These are phyloP conservation scores for Hyparrhenia diplandra DNA, from an alignment of 176 grass and related monocot genomes.

Conservation along the genomic window DNA sequence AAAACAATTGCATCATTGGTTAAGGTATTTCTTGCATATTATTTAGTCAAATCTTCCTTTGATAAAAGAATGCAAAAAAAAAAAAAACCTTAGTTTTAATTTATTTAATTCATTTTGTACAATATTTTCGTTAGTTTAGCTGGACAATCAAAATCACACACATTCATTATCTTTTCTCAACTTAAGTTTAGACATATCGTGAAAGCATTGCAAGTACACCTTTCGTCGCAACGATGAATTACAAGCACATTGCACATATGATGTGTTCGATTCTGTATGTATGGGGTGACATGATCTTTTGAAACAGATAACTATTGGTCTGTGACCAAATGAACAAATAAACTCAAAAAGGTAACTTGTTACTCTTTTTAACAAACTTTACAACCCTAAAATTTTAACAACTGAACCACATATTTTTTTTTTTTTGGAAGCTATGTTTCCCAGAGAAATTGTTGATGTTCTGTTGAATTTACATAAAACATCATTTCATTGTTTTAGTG, in stretches of 20 bases:
- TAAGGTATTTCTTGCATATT: conserved; percentile 50
- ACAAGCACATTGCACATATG: neutral
- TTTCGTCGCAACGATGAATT: too few relatives aligned
- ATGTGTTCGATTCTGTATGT: neutral
- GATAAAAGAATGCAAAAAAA: neutral
- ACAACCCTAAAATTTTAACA: neutral
- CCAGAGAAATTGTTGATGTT: neutral
- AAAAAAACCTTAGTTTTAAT: neutral
- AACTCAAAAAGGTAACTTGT: neutral
- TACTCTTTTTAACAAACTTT: neutral
- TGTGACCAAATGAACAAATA: neutral
- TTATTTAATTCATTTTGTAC: neutral
- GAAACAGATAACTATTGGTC: neutral
- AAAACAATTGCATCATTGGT: conserved; percentile 58
- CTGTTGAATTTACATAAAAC: neutral
- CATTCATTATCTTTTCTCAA: neutral
- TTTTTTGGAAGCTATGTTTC: neutral
- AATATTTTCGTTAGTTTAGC: neutral
- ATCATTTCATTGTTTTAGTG: neutral
- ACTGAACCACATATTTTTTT: neutral
- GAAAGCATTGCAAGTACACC: neutral
- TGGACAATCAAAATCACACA: neutral
- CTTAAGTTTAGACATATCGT: neutral
- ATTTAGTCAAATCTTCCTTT: neutral
- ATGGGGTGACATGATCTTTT: neutral